phyloP scores from a whole-genome alignment of 140 eudicot species.

The Ambrosia hybrid region DNA sequence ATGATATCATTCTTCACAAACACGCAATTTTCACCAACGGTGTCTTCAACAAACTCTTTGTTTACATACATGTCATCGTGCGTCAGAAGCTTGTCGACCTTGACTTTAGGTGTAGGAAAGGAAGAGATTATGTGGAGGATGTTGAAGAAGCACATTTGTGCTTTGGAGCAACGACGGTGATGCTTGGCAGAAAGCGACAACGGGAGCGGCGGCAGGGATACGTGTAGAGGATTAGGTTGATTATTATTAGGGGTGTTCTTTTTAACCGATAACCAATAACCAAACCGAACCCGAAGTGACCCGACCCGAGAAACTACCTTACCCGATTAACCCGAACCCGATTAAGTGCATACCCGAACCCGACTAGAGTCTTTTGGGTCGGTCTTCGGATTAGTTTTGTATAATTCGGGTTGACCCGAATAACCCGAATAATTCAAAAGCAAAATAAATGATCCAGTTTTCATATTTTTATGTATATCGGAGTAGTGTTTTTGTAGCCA shows the following conservation, averaged over 20 bases:
- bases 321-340: too few relatives aligned
- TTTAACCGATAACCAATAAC: too few relatives aligned
- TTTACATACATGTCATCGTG: neutral
- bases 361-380: too few relatives aligned
- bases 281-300: too few relatives aligned
- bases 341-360: too few relatives aligned
- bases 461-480: too few relatives aligned
- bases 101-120: conserved; percentile 16
- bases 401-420: too few relatives aligned
- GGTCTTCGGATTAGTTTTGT: too few relatives aligned
- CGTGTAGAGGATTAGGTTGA: neutral
- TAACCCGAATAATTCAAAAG: too few relatives aligned
- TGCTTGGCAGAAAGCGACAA: conserved; percentile 9
- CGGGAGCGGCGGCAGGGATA: conserved; percentile 9
- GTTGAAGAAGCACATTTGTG: conserved; percentile 39
- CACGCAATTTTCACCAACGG: conserved; percentile 21
- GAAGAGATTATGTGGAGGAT: conserved; percentile 39
- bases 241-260: neutral
- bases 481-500: too few relatives aligned
- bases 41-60: conserved; percentile 3
- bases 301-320: too few relatives aligned
- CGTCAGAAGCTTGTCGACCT: conserved; percentile 1
- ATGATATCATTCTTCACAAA: conserved; percentile 14
- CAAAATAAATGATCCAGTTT: too few relatives aligned
- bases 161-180: conserved; percentile 40